These are phyloP conservation scores for Coffea canephora DNA, from an alignment of 257 asterid species.

Conservation along the genomic window DNA sequence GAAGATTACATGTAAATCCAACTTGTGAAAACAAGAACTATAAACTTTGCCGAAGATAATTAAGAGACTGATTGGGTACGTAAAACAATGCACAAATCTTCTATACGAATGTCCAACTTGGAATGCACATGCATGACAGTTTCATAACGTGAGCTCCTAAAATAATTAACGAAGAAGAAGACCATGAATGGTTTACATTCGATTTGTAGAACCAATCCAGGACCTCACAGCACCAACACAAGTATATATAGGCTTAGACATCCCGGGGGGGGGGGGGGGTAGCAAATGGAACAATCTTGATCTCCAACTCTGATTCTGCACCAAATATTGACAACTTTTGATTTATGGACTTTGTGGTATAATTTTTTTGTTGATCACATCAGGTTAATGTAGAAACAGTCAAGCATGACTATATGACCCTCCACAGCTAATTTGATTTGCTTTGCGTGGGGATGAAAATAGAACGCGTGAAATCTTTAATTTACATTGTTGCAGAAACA, in stretches of 20 bases:
- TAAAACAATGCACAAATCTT: neutral
- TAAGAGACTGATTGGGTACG: neutral
- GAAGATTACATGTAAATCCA: neutral
- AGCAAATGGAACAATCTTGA: neutral
- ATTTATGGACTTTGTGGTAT: too few species aligned
- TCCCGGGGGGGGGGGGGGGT: too few species aligned
- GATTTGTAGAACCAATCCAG: neutral
- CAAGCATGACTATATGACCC: neutral
- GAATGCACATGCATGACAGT: slow-evolving; percentile 15
- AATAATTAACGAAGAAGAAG: neutral
- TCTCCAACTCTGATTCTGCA: too few species aligned
- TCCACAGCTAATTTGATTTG: neutral
- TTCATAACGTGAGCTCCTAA: neutral
- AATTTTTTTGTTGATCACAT: too few species aligned
- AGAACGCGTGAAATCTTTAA: too few species aligned
- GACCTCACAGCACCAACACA: neutral
- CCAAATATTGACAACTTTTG: too few species aligned
- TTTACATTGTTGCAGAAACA: too few species aligned
- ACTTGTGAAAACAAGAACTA: neutral
- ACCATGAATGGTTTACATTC: neutral
- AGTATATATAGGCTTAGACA: too few species aligned
- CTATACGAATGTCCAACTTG: neutral
- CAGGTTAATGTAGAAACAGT: too few species aligned
- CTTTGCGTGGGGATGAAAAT: too few species aligned
- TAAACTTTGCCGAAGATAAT: neutral